Conservation (phyloP, 2,329 filamentous ascomycete genomes). For the Camillea tinctor region DNA sequence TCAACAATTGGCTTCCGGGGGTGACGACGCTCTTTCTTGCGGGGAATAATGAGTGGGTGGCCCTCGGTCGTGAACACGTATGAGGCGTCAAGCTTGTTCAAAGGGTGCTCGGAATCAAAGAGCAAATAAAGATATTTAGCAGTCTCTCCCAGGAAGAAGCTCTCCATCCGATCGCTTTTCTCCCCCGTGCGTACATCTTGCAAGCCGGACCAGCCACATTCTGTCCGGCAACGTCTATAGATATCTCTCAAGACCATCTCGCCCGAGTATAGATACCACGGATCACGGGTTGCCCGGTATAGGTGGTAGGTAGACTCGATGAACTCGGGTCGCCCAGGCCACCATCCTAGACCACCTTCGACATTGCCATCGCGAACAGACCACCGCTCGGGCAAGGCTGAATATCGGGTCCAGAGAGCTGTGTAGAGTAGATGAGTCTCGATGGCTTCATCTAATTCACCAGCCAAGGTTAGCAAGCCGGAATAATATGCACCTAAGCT, state of each 20-base stretch:
- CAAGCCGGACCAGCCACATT: conserved; percentile 90
- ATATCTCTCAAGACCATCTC: conserved; percentile 95
- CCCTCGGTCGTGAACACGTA: conserved; percentile 97
- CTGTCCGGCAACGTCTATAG: conserved; percentile 80
- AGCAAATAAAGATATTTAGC: conserved; percentile 93
- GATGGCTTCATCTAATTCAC: conserved; percentile 86
- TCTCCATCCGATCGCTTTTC: conserved; percentile 94
- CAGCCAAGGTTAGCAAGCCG: conserved; percentile 79
- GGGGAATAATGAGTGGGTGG: conserved; percentile 84
- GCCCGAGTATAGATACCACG: conserved; percentile 93
- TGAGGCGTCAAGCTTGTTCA: conserved; percentile 82
- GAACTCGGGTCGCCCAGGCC: conserved; percentile 93
- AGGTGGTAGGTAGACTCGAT: conserved; percentile 96
- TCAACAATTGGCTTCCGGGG: conserved; percentile 24
- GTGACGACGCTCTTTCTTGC: conserved; percentile 32
- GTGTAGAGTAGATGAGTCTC: conserved; percentile 88
- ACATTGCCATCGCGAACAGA: conserved; percentile 80
- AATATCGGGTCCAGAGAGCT: conserved; percentile 90
- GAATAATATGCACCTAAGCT: conserved; percentile 95
- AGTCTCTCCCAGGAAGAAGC: conserved; percentile 96
- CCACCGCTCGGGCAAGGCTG: conserved; percentile 93
- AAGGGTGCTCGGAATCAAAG: conserved; percentile 79
- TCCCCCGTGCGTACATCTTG: conserved; percentile 81
- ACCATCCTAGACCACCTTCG: conserved; percentile 87
- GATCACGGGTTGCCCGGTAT: conserved; percentile 90